Base-by-base conservation (phyloP, 2,329 filamentous ascomycete species). In the Monosporascus sp. region DNA sequence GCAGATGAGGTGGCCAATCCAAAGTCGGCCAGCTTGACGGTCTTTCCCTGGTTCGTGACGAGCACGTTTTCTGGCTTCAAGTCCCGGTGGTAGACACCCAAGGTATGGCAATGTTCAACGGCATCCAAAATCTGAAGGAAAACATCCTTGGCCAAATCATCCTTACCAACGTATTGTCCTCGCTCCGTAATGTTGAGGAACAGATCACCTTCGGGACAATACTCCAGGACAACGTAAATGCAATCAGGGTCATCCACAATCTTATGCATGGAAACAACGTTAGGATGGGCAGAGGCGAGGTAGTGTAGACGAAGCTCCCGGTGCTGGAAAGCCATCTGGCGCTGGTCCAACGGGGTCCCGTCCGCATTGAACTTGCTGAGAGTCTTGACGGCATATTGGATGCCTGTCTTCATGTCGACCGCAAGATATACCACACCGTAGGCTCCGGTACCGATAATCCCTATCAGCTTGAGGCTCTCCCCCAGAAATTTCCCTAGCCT, bases 41-140 rank as follows among this genome's bases (percentile, higher is more conserved):
- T 94, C 74, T 87, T 84, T 60, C 93, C 93, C 59, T 86, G 79
- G 75, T 96, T 88, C 64, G 89, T 88, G 53, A 99, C 93, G 67
- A 99, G 77, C 61, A 99, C 90, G 73, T 99, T 99, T 78, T 99
- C 94, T 55, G 94, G 94, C 80, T 99, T 99, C 58, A 99, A 79
- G 71, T 99, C 94, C 73, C 94, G 82, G 73, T 99, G 94, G 79
- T 96, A 99, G 69, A 99, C 96, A 66, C 92, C 91, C 65, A 91
- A 76, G 61, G 83, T 84, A 73, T 99, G 94, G 81, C 94, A 97
- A 75, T 92, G 90, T 69, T 94, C 88, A 60, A 97, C 93, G 71
- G 94, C 94, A 79, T 97, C 89, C 80, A 99, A 74, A 66, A 99
- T 90, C 73, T 99, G 94, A 58, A 97, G 83, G 72, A 97, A 97